Conservation (phyloP, 2,329 filamentous ascomycete species). For the Trichoderma aggressivum region DNA sequence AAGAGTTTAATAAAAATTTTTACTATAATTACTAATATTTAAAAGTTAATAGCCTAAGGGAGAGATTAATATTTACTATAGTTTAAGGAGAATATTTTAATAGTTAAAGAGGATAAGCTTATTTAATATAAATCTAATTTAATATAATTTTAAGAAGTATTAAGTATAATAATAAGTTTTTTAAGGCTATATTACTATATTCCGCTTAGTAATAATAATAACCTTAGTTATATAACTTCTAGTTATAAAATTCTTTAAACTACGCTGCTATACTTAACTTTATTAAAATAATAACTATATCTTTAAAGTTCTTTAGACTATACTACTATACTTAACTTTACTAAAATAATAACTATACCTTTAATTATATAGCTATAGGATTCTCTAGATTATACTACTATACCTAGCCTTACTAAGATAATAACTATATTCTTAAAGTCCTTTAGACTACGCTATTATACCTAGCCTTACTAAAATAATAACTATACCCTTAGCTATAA, state of each 20-base stretch:
- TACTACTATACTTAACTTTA: too few species aligned
- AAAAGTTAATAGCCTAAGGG: background rate
- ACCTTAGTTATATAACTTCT: too few species aligned
- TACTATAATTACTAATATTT: background rate
- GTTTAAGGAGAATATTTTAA: background rate
- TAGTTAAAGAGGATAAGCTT: background rate
- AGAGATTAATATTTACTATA: background rate
- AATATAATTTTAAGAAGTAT: too few species aligned
- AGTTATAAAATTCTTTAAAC: background rate
- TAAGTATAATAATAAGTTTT: too few species aligned
- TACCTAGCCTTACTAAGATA: background rate
- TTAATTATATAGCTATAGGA: too few species aligned
- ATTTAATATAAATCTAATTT: too few species aligned
- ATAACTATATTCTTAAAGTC: background rate
- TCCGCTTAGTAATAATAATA: too few species aligned
- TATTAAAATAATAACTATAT: background rate
- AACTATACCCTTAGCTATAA: background rate
- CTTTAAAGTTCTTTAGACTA: background rate
- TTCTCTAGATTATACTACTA: background rate
- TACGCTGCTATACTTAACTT: background rate
- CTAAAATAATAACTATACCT: too few species aligned
- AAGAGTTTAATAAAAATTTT: constrained; percentile 15
- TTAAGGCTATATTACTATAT: too few species aligned
- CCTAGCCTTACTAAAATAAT: background rate
- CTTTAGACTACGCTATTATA: background rate